Conservation (phyloP, 306 rosid species). For the Quercus suber region DNA sequence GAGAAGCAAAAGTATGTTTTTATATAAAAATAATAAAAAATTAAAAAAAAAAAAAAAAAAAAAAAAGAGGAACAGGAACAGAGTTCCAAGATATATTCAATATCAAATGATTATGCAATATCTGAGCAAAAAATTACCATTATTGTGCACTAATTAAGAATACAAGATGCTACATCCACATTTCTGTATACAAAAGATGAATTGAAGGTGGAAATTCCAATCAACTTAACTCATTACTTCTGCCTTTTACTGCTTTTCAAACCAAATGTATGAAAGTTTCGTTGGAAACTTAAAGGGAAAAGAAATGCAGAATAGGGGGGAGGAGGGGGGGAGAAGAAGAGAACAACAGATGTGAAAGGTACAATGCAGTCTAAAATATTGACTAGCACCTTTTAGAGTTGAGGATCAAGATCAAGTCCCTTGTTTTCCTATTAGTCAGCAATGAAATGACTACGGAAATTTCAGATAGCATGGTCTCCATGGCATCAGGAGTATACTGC, state of each 20-base stretch:
- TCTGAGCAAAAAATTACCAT: neutral
- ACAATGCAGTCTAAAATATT: conserved; percentile 6
- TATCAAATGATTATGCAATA: neutral
- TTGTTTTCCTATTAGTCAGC: conserved; percentile 77
- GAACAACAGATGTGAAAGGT: neutral
- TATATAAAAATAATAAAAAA: neutral
- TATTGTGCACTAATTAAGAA: neutral
- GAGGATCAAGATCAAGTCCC: conserved; percentile 89
- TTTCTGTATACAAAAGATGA: neutral
- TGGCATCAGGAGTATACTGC: conserved; percentile 74
- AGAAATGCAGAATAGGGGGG: neutral
- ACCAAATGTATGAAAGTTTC: neutral
- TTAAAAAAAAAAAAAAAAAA: too few relatives aligned
- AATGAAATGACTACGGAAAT: conserved; percentile 76
- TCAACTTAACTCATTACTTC: conserved; percentile 3
- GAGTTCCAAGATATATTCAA: neutral
- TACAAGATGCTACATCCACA: conserved; percentile 10
- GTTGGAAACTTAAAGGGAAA: neutral
- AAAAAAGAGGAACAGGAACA: neutral
- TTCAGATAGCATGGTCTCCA: conserved; percentile 64
- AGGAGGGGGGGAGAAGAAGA: neutral
- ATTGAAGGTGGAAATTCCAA: neutral
- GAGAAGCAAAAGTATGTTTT: neutral
- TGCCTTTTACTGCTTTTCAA: conserved; percentile 4
- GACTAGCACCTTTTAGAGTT: conserved; percentile 76